Conservation (phyloP, 2,329 filamentous ascomycete species). For the Xylaria sp. region DNA sequence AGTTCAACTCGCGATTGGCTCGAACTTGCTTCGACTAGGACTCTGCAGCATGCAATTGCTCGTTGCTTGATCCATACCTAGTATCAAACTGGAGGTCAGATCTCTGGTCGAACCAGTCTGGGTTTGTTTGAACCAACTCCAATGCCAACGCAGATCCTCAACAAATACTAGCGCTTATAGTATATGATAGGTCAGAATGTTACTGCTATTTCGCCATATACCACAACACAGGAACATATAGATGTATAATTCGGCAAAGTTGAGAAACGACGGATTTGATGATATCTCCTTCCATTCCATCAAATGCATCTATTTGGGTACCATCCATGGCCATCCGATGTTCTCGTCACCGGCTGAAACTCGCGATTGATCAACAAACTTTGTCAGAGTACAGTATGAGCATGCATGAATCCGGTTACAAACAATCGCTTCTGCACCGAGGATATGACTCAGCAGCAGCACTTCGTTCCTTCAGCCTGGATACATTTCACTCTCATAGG, state of each 20-base stretch:
- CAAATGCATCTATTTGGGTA: constrained; percentile 5
- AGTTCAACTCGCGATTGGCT: background rate
- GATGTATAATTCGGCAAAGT: background rate
- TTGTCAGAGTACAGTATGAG: background rate
- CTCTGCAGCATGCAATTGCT: background rate
- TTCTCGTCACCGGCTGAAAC: background rate
- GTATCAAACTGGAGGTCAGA: background rate
- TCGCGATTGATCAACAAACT: constrained; percentile 9
- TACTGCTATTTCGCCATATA: constrained; percentile 2
- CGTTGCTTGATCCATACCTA: background rate
- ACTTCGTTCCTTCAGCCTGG: background rate
- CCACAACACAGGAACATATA: background rate
- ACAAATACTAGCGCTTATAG: background rate
- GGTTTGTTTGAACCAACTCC: constrained; percentile 5
- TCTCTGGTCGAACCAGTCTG: background rate
- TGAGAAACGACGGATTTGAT: background rate
- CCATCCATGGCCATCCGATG: background rate
- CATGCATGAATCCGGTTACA: background rate
- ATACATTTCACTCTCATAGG: background rate
- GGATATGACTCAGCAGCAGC: constrained; percentile 3
- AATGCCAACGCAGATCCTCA: constrained; percentile 18
- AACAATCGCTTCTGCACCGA: background rate
- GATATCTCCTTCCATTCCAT: background rate
- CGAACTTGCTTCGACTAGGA: background rate
- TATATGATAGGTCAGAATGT: constrained; percentile 3